Base-by-base conservation (phyloP, 768 basidiomycete species). In the Boletus tomentosulus region DNA sequence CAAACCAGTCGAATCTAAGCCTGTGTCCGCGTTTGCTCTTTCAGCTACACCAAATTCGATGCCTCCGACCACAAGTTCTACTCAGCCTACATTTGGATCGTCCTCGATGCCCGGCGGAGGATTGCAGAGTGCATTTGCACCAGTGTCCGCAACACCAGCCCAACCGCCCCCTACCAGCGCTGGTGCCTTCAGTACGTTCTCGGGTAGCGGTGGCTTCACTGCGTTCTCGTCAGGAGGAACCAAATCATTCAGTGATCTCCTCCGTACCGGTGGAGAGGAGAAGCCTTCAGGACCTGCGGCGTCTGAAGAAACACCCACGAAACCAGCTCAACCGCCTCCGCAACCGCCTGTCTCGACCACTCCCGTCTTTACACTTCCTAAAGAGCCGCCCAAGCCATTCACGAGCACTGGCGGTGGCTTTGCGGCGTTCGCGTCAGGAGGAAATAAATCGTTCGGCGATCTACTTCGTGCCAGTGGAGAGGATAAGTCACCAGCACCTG, bases 161-260 rank as follows among this genome's bases (percentile, higher is more conserved):
- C 53, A 57, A n/a, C 46, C 60, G 15, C 19, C 51, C 16, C 28
- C 68, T 2, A 50, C 38, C 48, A 63, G 34, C 12, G 33, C 48
- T 5, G 49, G 66, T 31, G 67, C 56, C 6, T 73, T 74, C 50
- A 58, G 54, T 33, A 58, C 65, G 9, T 73, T 67, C 52, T 54
- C 66, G 12, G 56, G 74, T 0, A 47, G 65, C 12, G 62, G 70
- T 2, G 72, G 75, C 3, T 86, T 86, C 59, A 61, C 75, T 33
- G 77, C 81, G 0, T 83, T 84, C 59, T 75, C 78, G 8, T 57
- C 61, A 13, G 76, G 77, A 4, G 55, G 71, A 1, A 70, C 73
- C 34, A 80, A 77, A 58, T 80, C 87, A 1, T 91, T 86, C 58
- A 68, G 73, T n/a, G 83, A 88, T 28, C 62, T 89, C 44, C 68